These are phyloP conservation scores for Aaosphaeria pasadenensis DNA, from an alignment of 2,329 filamentous ascomycete genomes.

Conservation along the genomic window DNA sequence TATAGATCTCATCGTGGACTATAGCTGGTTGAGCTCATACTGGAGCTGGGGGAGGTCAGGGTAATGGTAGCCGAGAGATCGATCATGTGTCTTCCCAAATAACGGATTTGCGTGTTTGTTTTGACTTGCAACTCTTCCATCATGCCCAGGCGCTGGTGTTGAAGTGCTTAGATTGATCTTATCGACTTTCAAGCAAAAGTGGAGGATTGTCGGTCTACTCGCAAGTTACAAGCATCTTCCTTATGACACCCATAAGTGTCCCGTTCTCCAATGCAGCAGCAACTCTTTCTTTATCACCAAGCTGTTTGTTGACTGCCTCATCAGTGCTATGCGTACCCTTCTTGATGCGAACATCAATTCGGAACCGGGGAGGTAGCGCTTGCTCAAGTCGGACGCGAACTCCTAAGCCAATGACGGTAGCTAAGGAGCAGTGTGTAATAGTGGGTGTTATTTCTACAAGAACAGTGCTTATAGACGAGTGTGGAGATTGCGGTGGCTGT, in stretches of 20 bases:
- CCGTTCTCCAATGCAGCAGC: constrained; percentile 93
- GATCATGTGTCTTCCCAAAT: too few species aligned
- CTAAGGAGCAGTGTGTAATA: constrained; percentile 93
- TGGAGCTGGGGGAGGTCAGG: too few species aligned
- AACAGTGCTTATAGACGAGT: constrained; percentile 68
- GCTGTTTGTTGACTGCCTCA: constrained; percentile 94
- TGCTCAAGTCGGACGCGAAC: constrained; percentile 90
- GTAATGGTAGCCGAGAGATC: too few species aligned
- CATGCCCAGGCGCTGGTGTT: neutral
- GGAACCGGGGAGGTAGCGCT: constrained; percentile 84
- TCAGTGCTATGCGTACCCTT: constrained; percentile 94
- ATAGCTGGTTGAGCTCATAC: neutral
- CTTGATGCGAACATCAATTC: constrained; percentile 90
- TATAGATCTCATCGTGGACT: neutral
- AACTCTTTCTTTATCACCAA: constrained; percentile 94
- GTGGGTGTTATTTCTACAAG: constrained; percentile 91
- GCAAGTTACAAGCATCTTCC: constrained; percentile 92
- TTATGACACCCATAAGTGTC: constrained; percentile 79
- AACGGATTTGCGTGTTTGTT: too few species aligned
- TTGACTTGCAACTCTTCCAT: neutral
- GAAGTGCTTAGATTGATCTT: neutral
- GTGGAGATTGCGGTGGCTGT: constrained; percentile 60
- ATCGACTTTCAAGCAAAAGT: neutral
- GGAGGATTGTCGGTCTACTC: constrained; percentile 40
- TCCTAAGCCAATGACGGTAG: constrained; percentile 92